Conservation (phyloP, 1,284 basidiomycete species). For the Pascua sp. region DNA sequence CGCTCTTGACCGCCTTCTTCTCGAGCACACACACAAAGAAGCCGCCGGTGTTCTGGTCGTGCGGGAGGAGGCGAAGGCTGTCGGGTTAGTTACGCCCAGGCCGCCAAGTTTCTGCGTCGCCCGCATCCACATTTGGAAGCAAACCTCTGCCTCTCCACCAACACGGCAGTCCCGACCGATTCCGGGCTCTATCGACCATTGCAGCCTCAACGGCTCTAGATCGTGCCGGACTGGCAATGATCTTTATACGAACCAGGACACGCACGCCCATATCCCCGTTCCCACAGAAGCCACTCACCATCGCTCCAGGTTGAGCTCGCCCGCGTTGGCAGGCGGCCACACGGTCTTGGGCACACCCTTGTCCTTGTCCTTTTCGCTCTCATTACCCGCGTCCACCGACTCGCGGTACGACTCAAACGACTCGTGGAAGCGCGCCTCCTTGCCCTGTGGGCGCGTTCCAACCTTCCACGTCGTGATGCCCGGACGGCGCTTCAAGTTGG, state of each 20-base stretch:
- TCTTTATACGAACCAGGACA: constrained; percentile 67
- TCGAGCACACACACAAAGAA: constrained; percentile 94
- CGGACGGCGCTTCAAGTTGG: constrained; percentile 67
- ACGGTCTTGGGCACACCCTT: constrained; percentile 52
- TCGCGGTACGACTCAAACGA: constrained; percentile 32
- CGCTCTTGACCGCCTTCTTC: constrained; percentile 38
- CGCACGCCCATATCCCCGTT: constrained; percentile 44
- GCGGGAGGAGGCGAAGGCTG: constrained; percentile 78
- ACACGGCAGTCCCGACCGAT: too few relatives aligned
- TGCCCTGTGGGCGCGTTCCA: constrained; percentile 29
- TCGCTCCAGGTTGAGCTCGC: constrained; percentile 98
- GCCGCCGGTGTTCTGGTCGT: constrained; percentile 93
- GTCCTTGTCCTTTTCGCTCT: constrained; percentile 45
- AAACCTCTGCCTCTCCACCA: too few relatives aligned
- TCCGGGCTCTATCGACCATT: too few relatives aligned
- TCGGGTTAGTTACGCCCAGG: constrained; percentile 51
- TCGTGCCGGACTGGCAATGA: too few relatives aligned
- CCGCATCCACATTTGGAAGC: too few relatives aligned
- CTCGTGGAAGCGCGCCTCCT: constrained; percentile 24
- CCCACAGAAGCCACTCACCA: constrained; percentile 58
- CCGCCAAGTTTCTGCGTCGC: constrained; percentile 52
- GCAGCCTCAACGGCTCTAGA: too few relatives aligned
- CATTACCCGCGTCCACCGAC: constrained; percentile 24
- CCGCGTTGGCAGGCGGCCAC: constrained; percentile 82
- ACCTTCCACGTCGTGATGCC: constrained; percentile 76